phyloP scores from a whole-genome alignment of 225 moss, liverwort and hornwort species.

The Bryum argenteum region DNA sequence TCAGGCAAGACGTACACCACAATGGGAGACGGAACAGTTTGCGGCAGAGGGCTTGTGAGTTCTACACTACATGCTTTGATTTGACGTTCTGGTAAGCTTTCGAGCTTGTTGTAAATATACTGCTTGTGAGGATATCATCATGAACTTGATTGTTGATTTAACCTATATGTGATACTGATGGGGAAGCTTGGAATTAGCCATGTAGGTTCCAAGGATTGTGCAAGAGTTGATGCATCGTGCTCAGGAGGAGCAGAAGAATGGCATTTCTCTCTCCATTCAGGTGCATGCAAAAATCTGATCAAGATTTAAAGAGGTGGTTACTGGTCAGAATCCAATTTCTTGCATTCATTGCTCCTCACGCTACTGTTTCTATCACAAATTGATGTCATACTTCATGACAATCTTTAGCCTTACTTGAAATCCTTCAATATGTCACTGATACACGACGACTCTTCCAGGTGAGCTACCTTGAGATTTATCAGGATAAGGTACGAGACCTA shows the following conservation, averaged over 20 bases:
- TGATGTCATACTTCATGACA: background rate
- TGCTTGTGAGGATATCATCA: background rate
- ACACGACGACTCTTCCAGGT: constrained; percentile 43
- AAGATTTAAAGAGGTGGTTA: background rate
- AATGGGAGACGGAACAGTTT: constrained; percentile 73
- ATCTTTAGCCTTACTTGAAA: constrained; percentile 7
- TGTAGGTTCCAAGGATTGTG: constrained; percentile 76
- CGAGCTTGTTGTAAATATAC: constrained; percentile 4
- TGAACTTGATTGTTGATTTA: background rate
- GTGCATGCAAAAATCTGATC: constrained; percentile 31
- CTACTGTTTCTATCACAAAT: background rate
- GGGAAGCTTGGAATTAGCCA: constrained; percentile 10
- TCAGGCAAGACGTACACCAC: constrained; percentile 79
- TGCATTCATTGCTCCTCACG: background rate
- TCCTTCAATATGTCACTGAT: constrained; percentile 15
- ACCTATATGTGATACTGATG: constrained; percentile 5
- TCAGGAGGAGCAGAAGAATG: constrained; percentile 43
- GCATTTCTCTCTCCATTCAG: constrained; percentile 56
- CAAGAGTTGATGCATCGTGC: constrained; percentile 67
- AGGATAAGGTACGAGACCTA: constrained; percentile 73
- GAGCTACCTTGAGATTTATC: constrained; percentile 80
- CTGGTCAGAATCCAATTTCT: background rate
- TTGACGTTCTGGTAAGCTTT: background rate
- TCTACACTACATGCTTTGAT: background rate
- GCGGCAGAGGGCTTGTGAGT: constrained; percentile 69